Conservation (phyloP, 2,329 filamentous ascomycete genomes). For the Colletotrichum viniferum region DNA sequence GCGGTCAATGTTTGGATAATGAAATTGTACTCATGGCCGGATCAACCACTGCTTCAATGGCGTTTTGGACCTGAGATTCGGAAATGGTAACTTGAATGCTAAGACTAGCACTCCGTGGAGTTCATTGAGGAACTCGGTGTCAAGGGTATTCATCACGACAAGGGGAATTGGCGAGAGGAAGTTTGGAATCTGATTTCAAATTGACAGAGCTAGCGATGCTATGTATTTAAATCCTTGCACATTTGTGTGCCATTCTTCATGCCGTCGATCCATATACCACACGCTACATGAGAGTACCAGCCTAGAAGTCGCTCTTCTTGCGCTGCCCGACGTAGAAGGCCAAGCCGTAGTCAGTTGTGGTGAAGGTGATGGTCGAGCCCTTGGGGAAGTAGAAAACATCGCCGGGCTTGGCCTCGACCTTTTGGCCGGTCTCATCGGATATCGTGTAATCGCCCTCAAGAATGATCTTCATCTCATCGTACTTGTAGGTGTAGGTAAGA, state of each 20-base stretch:
- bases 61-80: background rate
- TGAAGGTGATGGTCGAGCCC: constrained; percentile 69
- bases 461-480: constrained; percentile 78
- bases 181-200: background rate
- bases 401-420: constrained; percentile 62
- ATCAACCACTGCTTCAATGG: background rate
- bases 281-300: accelerated
- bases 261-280: too few relatives aligned
- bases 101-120: accelerated
- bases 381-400: constrained; percentile 75
- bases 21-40: background rate
- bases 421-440: constrained; percentile 63
- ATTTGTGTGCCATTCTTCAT: background rate
- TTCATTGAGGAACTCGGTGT: background rate
- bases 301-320: constrained; percentile 34
- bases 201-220: background rate
- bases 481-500: constrained; percentile 71
- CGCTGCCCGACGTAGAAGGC: constrained; percentile 60
- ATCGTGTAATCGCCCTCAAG: constrained; percentile 71
- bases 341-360: constrained; percentile 63
- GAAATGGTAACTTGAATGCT: accelerated
- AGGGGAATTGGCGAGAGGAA: accelerated
- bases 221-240: background rate
- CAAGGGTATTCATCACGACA: background rate
- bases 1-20: constrained; percentile 36